Conservation (phyloP, 73 alveolate genomes). For the Blepharisma japonicum region DNA sequence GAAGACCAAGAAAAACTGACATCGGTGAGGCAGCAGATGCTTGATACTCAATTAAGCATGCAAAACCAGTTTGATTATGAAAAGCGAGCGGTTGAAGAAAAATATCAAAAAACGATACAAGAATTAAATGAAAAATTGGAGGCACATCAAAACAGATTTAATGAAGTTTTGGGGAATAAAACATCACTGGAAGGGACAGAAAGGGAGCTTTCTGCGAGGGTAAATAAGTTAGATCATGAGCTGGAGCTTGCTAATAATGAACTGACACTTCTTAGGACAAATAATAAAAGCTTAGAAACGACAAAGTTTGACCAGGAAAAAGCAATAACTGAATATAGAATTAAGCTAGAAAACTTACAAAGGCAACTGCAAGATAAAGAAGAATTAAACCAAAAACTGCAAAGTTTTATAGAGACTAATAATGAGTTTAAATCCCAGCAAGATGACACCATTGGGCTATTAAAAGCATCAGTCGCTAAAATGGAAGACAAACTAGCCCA, state of each 20-base stretch:
- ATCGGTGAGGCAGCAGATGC: background rate
- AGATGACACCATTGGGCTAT: constrained; percentile 38
- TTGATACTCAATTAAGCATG: background rate
- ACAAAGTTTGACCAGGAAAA: constrained; percentile 40
- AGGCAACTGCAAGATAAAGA: constrained; percentile 50
- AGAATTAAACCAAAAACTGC: constrained; percentile 31
- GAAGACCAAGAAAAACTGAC: constrained; percentile 9
- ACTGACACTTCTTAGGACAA: constrained; percentile 30
- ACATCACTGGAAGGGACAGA: constrained; percentile 8
- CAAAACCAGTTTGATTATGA: background rate
- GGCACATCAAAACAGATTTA: background rate
- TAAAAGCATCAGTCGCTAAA: constrained; percentile 41
- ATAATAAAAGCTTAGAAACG: constrained; percentile 39
- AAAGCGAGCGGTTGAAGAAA: constrained; percentile 10
- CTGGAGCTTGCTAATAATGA: constrained; percentile 36
- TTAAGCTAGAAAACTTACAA: constrained; percentile 31
- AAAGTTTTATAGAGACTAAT: constrained; percentile 19
- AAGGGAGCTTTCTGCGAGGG: constrained; percentile 13
- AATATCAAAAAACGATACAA: background rate
- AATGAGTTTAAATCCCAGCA: constrained; percentile 35
- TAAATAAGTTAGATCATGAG: constrained; percentile 32
- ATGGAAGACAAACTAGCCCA: constrained; percentile 38
- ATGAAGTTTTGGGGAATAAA: background rate
- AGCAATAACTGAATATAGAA: constrained; percentile 41
- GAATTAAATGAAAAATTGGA: constrained; percentile 13